Evolutionary conservation across 345 rosid genomes (phyloP).

Genomic region (Lumnitzera racemosa): DNA sequence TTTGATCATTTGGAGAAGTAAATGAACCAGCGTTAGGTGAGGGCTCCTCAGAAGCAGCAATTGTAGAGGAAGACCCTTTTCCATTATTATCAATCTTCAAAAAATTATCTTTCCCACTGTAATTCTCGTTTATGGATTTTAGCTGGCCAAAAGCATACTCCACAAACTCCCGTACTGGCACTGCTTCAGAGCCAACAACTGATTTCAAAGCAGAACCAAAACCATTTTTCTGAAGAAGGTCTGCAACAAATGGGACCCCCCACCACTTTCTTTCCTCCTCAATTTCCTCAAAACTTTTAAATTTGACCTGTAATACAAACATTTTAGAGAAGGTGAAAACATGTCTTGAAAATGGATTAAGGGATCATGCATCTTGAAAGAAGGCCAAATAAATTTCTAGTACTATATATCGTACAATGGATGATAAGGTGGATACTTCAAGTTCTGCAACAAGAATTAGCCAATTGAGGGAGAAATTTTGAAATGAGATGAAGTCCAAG

Average conservation of each 20-base stretch:
- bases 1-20: slow-evolving; percentile 17
- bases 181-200: slow-evolving; percentile 53
- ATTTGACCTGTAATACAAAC: slow-evolving; percentile 50
- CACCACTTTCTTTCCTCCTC: slow-evolving; percentile 82
- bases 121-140: slow-evolving; percentile 58
- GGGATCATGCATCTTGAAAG: too few relatives aligned
- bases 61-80: slow-evolving; percentile 21
- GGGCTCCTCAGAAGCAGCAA: slow-evolving; percentile 22
- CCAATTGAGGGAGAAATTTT: too few relatives aligned
- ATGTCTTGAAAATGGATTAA: too few relatives aligned
- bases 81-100: slow-evolving; percentile 18
- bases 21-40: slow-evolving; percentile 22
- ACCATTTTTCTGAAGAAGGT: slow-evolving; percentile 56
- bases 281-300: slow-evolving; percentile 67
- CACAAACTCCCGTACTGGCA: slow-evolving; percentile 82
- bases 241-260: slow-evolving; percentile 63
- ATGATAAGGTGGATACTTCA: too few relatives aligned
- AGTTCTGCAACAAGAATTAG: too few relatives aligned
- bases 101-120: slow-evolving; percentile 27
- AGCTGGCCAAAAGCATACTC: slow-evolving; percentile 85
- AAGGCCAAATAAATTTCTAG: too few relatives aligned
- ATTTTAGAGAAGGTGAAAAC: neutral
- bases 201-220: slow-evolving; percentile 51
- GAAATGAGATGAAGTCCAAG: too few relatives aligned
- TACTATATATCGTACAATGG: too few relatives aligned